phyloP scores from a whole-genome alignment of 148 eudicot species.

The Chenopodium suecicum region DNA sequence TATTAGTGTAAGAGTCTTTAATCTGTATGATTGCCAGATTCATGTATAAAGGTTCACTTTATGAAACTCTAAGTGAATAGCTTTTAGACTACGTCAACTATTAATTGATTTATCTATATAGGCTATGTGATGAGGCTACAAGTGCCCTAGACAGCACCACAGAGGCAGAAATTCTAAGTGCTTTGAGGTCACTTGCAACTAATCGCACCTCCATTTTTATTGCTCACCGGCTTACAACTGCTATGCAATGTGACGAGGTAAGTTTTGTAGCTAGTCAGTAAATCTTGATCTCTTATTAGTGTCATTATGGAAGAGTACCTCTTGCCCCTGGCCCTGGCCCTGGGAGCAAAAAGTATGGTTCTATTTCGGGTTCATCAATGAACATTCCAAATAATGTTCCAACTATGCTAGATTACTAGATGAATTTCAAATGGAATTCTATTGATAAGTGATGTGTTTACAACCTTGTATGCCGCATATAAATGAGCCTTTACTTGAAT shows the following conservation, averaged over 20 bases:
- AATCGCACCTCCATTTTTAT: conserved; percentile 83
- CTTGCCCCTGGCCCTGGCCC: background rate
- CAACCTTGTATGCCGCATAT: too few relatives aligned
- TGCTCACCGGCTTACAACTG: conserved; percentile 97
- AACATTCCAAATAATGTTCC: too few relatives aligned
- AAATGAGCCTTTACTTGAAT: too few relatives aligned
- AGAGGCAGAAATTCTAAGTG: conserved; percentile 83
- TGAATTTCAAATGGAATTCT: too few relatives aligned
- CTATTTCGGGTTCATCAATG: too few relatives aligned
- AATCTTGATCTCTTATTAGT: background rate
- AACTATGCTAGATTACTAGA: too few relatives aligned
- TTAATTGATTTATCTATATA: conserved; percentile 20
- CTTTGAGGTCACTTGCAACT: conserved; percentile 78
- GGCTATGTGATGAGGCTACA: conserved; percentile 98
- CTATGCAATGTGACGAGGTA: conserved; percentile 98
- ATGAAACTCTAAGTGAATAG: background rate
- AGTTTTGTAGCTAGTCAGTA: conserved; percentile 16
- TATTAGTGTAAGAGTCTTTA: background rate
- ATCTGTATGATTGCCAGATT: background rate
- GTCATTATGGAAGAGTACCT: background rate
- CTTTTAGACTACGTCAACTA: background rate
- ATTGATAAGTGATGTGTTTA: too few relatives aligned
- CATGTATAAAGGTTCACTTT: background rate
- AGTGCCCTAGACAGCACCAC: conserved; percentile 98
- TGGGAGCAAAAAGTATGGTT: background rate